Base-by-base conservation (phyloP, 257 asterid genomes). In the Oldenlandia corymbosa region DNA sequence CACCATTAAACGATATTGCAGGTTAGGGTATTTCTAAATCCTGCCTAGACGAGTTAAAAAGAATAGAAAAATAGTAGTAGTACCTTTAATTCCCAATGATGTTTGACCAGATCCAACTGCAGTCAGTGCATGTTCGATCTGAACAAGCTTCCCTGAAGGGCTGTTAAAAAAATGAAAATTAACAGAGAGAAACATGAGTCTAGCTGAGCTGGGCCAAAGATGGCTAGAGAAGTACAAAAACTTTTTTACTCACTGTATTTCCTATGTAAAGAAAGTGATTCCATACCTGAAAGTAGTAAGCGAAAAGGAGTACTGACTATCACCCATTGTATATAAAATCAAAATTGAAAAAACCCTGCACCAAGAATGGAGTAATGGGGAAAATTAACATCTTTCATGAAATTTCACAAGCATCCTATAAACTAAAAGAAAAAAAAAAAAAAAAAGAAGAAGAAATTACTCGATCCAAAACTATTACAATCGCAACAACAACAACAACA, bases 71-170 rank as follows among this genome's bases (percentile, higher is more conserved):
- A 0, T 14, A 9, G 55, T 28, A 21, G 16, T 39, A 65, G 62
- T 65, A 93, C 99, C 97, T 88, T 93, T 93, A 71, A 93, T 93
- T 58, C 99, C 99, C 66, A 93, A 64, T 52, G 99, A 93, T 28
- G 99, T 93, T 79, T 93, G 99, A 58, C 99, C 99, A 66, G 99
- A 93, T 51, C 97, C 99, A 64, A 93, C 99, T 1, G 99, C 99
- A 6, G 99, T 93, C 73, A 93, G 76, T 56, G 99, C 99, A 60
- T 93, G 99, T 66, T 93, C 99, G 62, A 93, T 93, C 77, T 93
- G 99, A 76, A 90, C 99, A 71, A 93, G 89, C 81, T 93, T 93
- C 32, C 99, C 99, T 7, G 99, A 93, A 50, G 99, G 99, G 49
- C 99, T 93, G 80, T 68, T n/a, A 14, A 70, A 7, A 59, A 14